phyloP scores from a whole-genome alignment of 257 asterid genomes.

The Solanum microdontum region DNA sequence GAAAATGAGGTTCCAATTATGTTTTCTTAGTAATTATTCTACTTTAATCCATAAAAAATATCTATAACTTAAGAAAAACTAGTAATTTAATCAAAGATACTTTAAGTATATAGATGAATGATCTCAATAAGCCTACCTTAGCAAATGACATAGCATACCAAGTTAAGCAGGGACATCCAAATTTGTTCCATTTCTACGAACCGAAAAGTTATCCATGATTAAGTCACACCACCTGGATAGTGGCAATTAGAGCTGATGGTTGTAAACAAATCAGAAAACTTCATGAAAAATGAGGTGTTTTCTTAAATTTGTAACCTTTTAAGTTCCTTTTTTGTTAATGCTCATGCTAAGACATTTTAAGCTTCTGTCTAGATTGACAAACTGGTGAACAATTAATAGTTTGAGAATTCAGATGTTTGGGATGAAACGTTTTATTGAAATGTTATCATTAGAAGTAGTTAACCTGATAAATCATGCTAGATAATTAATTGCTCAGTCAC shows the following conservation, averaged over 20 bases:
- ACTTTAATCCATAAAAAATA: neutral
- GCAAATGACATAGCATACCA: neutral
- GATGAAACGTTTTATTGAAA: neutral
- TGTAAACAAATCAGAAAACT: neutral
- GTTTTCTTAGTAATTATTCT: neutral
- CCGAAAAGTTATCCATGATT: neutral
- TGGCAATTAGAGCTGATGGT: neutral
- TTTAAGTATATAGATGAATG: neutral
- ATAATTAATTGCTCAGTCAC: neutral
- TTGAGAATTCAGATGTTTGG: neutral
- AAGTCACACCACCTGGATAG: neutral
- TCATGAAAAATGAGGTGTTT: neutral
- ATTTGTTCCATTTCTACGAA: neutral
- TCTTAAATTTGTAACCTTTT: neutral
- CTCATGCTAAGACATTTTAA: neutral
- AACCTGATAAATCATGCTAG: neutral
- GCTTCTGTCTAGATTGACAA: neutral
- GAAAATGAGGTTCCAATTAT: neutral
- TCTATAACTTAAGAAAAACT: neutral
- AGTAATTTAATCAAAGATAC: neutral
- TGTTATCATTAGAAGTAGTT: neutral
- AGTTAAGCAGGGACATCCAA: neutral
- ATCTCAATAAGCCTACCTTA: neutral
- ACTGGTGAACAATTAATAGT: neutral
- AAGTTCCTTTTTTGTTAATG: neutral